phyloP scores from a whole-genome alignment of 257 asterid species.

The Nicotiana obtusifolia region DNA sequence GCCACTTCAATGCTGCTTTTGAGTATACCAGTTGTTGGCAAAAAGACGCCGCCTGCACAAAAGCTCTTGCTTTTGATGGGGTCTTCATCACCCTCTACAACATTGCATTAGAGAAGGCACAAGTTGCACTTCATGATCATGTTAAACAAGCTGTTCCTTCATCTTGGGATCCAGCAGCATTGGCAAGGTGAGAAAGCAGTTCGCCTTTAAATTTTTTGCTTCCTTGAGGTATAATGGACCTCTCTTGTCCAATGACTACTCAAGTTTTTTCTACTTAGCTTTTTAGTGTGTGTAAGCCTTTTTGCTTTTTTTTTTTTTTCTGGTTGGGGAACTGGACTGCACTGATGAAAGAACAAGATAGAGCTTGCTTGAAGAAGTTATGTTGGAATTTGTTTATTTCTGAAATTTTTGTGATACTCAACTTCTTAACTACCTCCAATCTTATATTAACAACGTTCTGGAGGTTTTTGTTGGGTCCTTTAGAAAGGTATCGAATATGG shows the following conservation, averaged over 20 bases:
- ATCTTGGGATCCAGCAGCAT: constrained; percentile 86
- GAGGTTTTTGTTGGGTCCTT: not conserved
- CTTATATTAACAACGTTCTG: not conserved
- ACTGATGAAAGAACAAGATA: not conserved
- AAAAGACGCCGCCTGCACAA: constrained; percentile 80
- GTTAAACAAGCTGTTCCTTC: constrained; percentile 89
- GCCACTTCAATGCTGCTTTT: constrained; percentile 87
- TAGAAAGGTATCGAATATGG: too few relatives aligned
- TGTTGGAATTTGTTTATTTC: not conserved
- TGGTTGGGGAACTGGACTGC: not conserved
- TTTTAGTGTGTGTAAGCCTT: not conserved
- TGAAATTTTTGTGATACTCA: not conserved
- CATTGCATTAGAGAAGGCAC: constrained; percentile 86
- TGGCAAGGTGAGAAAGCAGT: constrained; percentile 53
- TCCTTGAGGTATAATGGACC: not conserved
- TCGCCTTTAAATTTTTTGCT: constrained; percentile 7
- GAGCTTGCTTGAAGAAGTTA: not conserved
- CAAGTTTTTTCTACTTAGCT: not conserved
- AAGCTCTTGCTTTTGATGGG: constrained; percentile 88
- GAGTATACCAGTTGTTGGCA: constrained; percentile 94
- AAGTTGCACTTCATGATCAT: constrained; percentile 65
- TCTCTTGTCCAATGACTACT: not conserved
- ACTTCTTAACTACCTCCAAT: not conserved
- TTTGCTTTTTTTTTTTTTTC: too few relatives aligned
- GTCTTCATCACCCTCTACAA: constrained; percentile 70